Base-by-base conservation (phyloP, 768 basidiomycete genomes). In the Boletus sensibilis region DNA sequence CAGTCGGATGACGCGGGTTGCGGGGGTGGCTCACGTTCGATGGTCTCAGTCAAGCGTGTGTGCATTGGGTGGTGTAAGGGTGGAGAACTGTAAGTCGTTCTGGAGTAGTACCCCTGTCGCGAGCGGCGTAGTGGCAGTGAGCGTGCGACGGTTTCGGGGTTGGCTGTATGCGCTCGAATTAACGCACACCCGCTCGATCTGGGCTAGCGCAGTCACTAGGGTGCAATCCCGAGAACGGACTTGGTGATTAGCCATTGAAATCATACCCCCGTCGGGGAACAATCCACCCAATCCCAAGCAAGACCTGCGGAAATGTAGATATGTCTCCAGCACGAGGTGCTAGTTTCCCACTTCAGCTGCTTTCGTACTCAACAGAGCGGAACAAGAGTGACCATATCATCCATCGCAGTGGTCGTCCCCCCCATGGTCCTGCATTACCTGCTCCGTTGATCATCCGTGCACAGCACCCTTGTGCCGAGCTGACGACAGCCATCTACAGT, bases 21-120 rank as follows among this genome's bases (percentile, higher is more conserved):
- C 11, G 13, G n/a, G 50, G 20, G 60, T 62, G 54, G 60, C 51
- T 62, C 60, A 62, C 60, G 35, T 41, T 27, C 29, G 8, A 61
- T n/a, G 34, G 11, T 37, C 13, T 27, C 13, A 13, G n/a, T 44
- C 39, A 8, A 52, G 46, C 50, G 25, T 56, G 33, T 31, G 37
- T 48, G 35, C 45, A 27, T 48, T 18, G 38, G 42, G 25, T 27
- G 1, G 21, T 27, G 18, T 7, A n/a, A 37, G n/a, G 23, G 40
- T 46, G 29, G 45, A 14, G 12, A 35, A 6, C 7, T 31, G 13
- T 52, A 40, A 39, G 38, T 16, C 20, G 31, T 10, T 34, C 38
- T 21, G 7, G n/a, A n/a, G n/a, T 27, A 13, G 13, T 31, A 29
- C 5, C 16, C 35, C 8, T 23, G 49, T 39, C 16, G 20, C 12